Evolutionary conservation across 345 rosid species (phyloP), one percentile per base, ranked within the genome.

Genomic region (Camelina hispida): DNA sequence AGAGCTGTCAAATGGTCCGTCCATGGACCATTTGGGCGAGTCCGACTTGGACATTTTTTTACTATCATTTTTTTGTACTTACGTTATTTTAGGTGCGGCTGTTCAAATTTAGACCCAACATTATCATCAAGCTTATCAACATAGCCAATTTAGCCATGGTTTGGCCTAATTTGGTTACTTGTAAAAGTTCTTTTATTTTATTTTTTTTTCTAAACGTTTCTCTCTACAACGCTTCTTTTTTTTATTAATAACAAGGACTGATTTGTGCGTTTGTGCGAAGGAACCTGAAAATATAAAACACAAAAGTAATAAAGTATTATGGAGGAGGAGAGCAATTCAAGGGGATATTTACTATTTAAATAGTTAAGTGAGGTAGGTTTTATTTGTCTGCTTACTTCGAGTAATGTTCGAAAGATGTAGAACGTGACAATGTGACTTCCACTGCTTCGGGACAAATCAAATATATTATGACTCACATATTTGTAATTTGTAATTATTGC

Each of bases 391-490:
- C 30, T 62, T 69, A 8, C 80, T 76, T 69, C 59, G 59, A 64
- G 75, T 46, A 47, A 76, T n/a, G 15, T 61, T 30, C 34, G 34
- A 30, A 10, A 60, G 47, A 68, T 32, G 57, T 37, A 22, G 13
- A 61, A 69, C 74, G 70, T 76, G 75, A 54, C 79, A 69, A 77
- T 62, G 80, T 69, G 80, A 71, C 47, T 70, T 55, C 75, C 80
- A 55, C 71, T 76, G 75, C 70, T 16, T 76, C 58, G 7, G 13
- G 50, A 43, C 48, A 62, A 69, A 55, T 43, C 28, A 62, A 10
- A 17, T 44, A 15, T 3, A 2, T 0, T 25, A 25, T 25, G 22
- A 7, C 43, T 51, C 13, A 3, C 51, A 12, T 28, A 20, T 20
- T 20, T 20, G 22, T 20, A 28, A 28, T 28, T 28, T 28, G 30